Conservation (phyloP, 129 eudicot genomes). For the Ambrosia artemisiifolia region DNA sequence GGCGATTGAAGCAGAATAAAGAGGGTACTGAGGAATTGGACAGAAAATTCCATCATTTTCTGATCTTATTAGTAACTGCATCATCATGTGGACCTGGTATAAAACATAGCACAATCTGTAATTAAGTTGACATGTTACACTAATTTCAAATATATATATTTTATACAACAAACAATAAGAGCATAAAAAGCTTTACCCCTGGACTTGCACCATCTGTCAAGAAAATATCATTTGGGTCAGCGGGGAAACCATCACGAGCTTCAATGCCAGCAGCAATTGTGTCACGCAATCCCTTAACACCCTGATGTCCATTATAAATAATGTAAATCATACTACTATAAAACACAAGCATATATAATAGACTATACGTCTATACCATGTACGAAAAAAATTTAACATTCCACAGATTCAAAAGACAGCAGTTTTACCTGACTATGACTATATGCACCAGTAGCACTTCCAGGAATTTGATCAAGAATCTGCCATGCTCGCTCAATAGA, state of each 20-base stretch:
- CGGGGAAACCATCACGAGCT: slow-evolving; percentile 97
- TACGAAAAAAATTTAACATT: not conserved
- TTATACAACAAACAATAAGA: not conserved
- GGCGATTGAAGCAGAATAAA: slow-evolving; percentile 93
- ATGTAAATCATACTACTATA: slow-evolving; percentile 7
- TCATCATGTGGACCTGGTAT: slow-evolving; percentile 65
- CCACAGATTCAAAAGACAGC: slow-evolving; percentile 6
- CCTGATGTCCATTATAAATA: slow-evolving; percentile 44
- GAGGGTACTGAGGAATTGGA: slow-evolving; percentile 96
- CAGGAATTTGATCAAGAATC: slow-evolving; percentile 95
- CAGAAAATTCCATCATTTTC: slow-evolving; percentile 85
- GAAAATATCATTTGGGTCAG: slow-evolving; percentile 88
- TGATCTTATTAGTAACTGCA: slow-evolving; percentile 60
- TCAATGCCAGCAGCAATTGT: slow-evolving; percentile 95
- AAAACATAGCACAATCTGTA: slow-evolving; percentile 5
- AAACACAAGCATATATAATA: not conserved
- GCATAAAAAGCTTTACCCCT: slow-evolving; percentile 46
- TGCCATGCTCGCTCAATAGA: slow-evolving; percentile 90
- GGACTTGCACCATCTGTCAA: slow-evolving; percentile 99
- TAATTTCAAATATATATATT: slow-evolving; percentile 51
- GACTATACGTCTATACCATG: not conserved
- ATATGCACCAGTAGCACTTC: slow-evolving; percentile 96
- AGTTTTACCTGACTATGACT: slow-evolving; percentile 92
- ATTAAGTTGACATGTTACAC: slow-evolving; percentile 11
- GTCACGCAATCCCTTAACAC: slow-evolving; percentile 92